Conservation (phyloP, 495 filamentous ascomycete species). For the Aspergillus olivimuriae region DNA sequence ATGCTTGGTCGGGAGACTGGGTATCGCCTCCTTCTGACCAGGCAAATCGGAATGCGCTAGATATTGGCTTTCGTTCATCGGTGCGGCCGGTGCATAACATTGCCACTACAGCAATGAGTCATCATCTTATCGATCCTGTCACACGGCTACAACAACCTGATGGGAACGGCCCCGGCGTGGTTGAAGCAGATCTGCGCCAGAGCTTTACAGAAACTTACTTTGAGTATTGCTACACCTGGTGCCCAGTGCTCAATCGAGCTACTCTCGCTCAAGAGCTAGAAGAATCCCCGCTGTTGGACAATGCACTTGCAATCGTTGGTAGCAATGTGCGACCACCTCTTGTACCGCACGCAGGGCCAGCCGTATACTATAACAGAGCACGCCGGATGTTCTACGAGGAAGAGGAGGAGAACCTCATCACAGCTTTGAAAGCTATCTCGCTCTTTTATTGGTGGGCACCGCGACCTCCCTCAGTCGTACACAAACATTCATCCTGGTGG, state of each 20-base stretch:
- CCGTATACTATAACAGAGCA: conserved; percentile 26
- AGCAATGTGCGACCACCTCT: conserved; percentile 28
- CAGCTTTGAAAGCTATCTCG: conserved; percentile 23
- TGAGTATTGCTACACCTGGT: conserved; percentile 30
- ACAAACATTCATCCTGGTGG: conserved; percentile 33
- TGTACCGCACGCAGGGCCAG: conserved; percentile 28
- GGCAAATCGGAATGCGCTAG: not conserved
- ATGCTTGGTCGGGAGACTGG: not conserved
- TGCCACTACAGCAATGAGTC: not conserved
- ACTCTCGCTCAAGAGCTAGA: conserved; percentile 17
- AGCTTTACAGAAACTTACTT: conserved; percentile 29
- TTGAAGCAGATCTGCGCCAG: conserved; percentile 25
- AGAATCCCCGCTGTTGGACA: conserved; percentile 25
- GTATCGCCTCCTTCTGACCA: not conserved
- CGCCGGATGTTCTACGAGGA: conserved; percentile 27
- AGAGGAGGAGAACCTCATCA: conserved; percentile 22
- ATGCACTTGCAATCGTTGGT: conserved; percentile 25
- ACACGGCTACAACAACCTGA: conserved; percentile 5
- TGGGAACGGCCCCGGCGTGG: conserved; percentile 12
- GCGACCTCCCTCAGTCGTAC: conserved; percentile 21
- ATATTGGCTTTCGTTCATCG: not conserved
- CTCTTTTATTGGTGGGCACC: conserved; percentile 36
- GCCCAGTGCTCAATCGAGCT: conserved; percentile 26
- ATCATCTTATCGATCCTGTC: conserved; percentile 9
- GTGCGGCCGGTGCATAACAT: conserved; percentile 15